Percentiles rank a stretch among this genome's conserved stretches.
phyloP scores from a whole-genome alignment of 1,284 basidiomycete genomes.

The Rhodotorula sp. region DNA sequence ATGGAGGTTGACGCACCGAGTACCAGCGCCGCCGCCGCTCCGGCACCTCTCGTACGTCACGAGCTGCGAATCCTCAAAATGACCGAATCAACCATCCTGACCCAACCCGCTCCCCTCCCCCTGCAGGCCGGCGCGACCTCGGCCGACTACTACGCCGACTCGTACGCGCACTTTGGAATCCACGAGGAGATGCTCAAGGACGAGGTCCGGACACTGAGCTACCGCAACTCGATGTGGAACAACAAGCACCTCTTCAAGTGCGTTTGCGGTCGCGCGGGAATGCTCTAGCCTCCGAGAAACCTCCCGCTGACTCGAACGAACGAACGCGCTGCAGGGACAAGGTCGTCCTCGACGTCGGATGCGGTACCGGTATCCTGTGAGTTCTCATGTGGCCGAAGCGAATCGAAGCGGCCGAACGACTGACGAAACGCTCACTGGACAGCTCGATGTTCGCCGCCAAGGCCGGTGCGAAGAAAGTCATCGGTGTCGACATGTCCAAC shows the following conservation, averaged over 20 bases:
- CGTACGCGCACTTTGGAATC: conserved; percentile 96
- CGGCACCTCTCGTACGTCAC: conserved; percentile 4
- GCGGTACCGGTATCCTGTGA: conserved; percentile 89
- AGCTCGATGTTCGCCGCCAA: conserved; percentile 90
- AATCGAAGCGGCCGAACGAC: too few relatives aligned
- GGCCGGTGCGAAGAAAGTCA: conserved; percentile 94
- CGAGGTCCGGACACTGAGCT: conserved; percentile 88
- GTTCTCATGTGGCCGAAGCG: neutral
- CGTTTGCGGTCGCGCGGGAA: neutral
- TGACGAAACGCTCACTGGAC: neutral
- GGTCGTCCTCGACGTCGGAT: conserved; percentile 95
- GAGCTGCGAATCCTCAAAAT: too few relatives aligned
- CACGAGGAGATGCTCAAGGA: conserved; percentile 99
- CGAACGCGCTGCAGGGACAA: conserved; percentile 58
- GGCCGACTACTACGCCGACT: conserved; percentile 51
- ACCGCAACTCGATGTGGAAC: conserved; percentile 91
- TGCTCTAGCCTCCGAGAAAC: neutral
- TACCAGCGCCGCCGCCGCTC: conserved; percentile 6
- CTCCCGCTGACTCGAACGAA: neutral
- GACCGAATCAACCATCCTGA: too few relatives aligned
- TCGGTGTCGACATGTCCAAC: conserved; percentile 99
- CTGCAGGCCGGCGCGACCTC: conserved; percentile 41
- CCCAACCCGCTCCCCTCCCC: neutral
- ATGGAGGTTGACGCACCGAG: conserved; percentile 2
- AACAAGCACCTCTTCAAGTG: conserved; percentile 90